A percentile compares a stretch with the other conserved stretches of the same genome.
Evolutionary conservation across 1,284 basidiomycete species (phyloP).

Genomic region (Agaricales sp.): DNA sequence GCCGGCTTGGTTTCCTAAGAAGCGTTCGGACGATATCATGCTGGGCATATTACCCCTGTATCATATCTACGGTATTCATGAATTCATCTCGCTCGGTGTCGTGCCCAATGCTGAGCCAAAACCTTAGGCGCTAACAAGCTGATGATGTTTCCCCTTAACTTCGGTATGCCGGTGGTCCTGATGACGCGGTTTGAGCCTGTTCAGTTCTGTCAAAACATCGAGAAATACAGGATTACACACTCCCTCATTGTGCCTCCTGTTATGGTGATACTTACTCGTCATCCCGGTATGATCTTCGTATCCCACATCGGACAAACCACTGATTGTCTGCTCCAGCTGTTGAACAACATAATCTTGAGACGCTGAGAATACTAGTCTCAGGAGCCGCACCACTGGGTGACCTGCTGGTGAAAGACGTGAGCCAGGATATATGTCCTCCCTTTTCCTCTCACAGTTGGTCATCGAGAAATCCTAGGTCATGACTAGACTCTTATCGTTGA

Average conservation of each 20-base stretch:
- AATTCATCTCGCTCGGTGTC: slow-evolving; percentile 6
- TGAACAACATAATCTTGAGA: slow-evolving; percentile 59
- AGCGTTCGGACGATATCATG: slow-evolving; percentile 21
- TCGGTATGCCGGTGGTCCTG: slow-evolving; percentile 54
- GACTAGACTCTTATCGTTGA: slow-evolving; percentile 18
- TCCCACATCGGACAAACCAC: background rate
- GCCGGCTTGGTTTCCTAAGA: slow-evolving; percentile 17
- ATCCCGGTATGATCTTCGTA: slow-evolving; percentile 21
- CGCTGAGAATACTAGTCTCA: slow-evolving; percentile 51
- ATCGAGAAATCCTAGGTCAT: slow-evolving; percentile 22
- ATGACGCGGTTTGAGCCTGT: slow-evolving; percentile 68
- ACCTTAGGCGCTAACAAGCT: slow-evolving; percentile 41
- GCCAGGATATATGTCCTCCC: slow-evolving; percentile 5
- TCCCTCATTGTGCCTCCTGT: slow-evolving; percentile 79
- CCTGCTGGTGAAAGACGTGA: slow-evolving; percentile 44
- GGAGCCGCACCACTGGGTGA: slow-evolving; percentile 79
- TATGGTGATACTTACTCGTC: slow-evolving; percentile 59
- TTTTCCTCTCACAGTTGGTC: background rate
- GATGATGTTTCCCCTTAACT: slow-evolving; percentile 49
- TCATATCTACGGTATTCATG: slow-evolving; percentile 36
- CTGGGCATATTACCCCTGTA: slow-evolving; percentile 39
- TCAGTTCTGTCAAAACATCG: slow-evolving; percentile 55
- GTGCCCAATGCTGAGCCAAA: background rate
- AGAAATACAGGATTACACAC: slow-evolving; percentile 53
- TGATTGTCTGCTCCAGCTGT: slow-evolving; percentile 28